These are phyloP conservation scores for Xylaria palmicola DNA, from an alignment of 495 filamentous ascomycete species.

Conservation along the genomic window DNA sequence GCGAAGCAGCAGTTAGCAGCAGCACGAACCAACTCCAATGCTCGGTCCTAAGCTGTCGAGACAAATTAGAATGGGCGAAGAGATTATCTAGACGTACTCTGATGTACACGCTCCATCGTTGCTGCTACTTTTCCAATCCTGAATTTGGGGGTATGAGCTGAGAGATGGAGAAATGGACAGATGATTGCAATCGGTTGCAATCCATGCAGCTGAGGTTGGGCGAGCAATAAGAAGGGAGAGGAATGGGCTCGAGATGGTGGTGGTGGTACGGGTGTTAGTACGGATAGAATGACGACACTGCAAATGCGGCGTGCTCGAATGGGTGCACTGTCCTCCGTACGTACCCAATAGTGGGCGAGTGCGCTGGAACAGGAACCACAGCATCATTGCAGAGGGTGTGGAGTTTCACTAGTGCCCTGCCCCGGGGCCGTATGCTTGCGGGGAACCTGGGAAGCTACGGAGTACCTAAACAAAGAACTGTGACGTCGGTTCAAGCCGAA, in stretches of 20 bases:
- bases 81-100: slow-evolving; percentile 30
- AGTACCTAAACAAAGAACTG: not conserved
- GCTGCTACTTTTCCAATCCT: not conserved
- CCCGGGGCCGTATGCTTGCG: no score
- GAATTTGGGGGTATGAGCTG: not conserved
- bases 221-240: not conserved
- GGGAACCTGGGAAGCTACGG: no score
- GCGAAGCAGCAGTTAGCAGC: slow-evolving; percentile 8
- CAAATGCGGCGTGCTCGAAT: no score
- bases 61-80: not conserved
- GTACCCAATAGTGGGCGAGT: not conserved
- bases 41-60: slow-evolving; percentile 13
- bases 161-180: not conserved
- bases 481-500: slow-evolving; percentile 4
- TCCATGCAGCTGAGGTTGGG: not conserved
- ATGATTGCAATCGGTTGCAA: not conserved
- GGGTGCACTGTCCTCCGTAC: no score
- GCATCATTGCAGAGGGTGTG: slow-evolving; percentile 2
- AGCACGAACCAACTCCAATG: not conserved
- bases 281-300: slow-evolving; percentile 1
- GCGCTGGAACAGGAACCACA: not conserved
- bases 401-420: not conserved
- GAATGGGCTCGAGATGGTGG: not conserved
- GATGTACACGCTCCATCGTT: slow-evolving; percentile 43
- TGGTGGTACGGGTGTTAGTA: not conserved